Evolutionary conservation across 179 eudicot genomes (phyloP), one percentile per base, ranked within the genome.

Genomic region (Silene noctiflora): DNA sequence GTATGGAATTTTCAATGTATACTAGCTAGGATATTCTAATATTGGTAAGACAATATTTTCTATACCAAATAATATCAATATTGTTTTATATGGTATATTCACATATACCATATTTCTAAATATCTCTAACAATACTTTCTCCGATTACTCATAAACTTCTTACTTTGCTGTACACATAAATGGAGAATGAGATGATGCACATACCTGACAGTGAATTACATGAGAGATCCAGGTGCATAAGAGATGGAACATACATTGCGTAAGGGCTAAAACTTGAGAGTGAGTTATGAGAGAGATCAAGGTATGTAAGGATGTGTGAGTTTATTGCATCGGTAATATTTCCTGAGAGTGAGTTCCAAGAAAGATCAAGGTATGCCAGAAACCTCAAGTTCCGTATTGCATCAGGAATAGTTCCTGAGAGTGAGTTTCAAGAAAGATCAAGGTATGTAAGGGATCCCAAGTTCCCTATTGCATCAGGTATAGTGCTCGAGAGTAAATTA

Each of bases 381-480:
- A 60, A 77, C n/a, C 42, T 14, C 2, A 79, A 29, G 11, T 70
- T 55, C n/a, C 61, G n/a, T 20, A 80, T 24, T 14, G 68, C 20
- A 63, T 63, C 77, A 44, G 77, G 77, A 62, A 75, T 75, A 1
- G 22, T 58, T n/a, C 77, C 58, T 29, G 56, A 39, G 58, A 75
- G 69, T 48, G 14, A 4, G 56, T 75, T 75, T 12, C 35, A 9
- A 65, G 71, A 46, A 11, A 75, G 31, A 66, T 48, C 46, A 4
- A 75, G 48, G 19, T 42, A 42, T 9, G 70, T 42, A 75, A 67
- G 72, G 12, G n/a, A 53, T 5, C 31, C 21, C 65, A 75, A 10
- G 16, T 20, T 51, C 16, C 33, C 19, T 8, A 74, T 62, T 44
- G 31, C 39, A 66, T 17, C 39, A 25, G 78, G 71, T 24, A 67